These are phyloP conservation scores for Pholiota conissans DNA, from an alignment of 768 basidiomycete genomes.

Conservation along the genomic window DNA sequence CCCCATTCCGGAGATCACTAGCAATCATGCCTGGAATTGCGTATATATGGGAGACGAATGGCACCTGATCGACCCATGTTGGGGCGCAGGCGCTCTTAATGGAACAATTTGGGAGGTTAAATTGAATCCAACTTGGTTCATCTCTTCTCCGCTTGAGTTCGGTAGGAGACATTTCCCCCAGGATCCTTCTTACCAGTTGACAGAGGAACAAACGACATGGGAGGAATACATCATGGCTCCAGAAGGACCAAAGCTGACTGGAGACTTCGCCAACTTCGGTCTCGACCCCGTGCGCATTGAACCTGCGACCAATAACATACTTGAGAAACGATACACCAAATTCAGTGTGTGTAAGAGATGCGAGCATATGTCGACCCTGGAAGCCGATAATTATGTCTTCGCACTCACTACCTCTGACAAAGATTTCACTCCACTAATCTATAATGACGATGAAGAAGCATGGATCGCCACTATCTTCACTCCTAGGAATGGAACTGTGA, in stretches of 20 bases:
- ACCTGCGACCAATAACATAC: slow-evolving; percentile 32
- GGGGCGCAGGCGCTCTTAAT: slow-evolving; percentile 46
- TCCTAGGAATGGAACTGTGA: slow-evolving; percentile 32
- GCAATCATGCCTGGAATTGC: slow-evolving; percentile 52
- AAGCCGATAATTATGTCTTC: slow-evolving; percentile 42
- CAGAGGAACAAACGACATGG: slow-evolving; percentile 39
- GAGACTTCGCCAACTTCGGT: slow-evolving; percentile 33
- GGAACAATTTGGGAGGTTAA: slow-evolving; percentile 32
- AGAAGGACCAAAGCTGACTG: slow-evolving; percentile 35
- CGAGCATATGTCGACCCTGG: slow-evolving; percentile 43
- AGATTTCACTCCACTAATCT: slow-evolving; percentile 33
- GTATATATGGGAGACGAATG: slow-evolving; percentile 44
- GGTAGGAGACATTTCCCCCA: slow-evolving; percentile 43
- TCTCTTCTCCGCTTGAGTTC: slow-evolving; percentile 41
- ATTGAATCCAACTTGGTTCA: slow-evolving; percentile 43
- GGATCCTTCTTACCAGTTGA: slow-evolving; percentile 43
- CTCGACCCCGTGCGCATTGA: slow-evolving; percentile 33
- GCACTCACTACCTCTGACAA: slow-evolving; percentile 34
- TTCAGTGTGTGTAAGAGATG: slow-evolving; percentile 47
- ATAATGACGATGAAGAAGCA: slow-evolving; percentile 35
- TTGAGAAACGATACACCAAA: slow-evolving; percentile 31
- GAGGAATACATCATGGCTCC: slow-evolving; percentile 45
- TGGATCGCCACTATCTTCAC: slow-evolving; percentile 41
- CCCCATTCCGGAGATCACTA: slow-evolving; percentile 34
- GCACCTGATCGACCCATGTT: slow-evolving; percentile 47